Base-by-base conservation (phyloP, 2,329 filamentous ascomycete species). In the Fusarium clavum region DNA sequence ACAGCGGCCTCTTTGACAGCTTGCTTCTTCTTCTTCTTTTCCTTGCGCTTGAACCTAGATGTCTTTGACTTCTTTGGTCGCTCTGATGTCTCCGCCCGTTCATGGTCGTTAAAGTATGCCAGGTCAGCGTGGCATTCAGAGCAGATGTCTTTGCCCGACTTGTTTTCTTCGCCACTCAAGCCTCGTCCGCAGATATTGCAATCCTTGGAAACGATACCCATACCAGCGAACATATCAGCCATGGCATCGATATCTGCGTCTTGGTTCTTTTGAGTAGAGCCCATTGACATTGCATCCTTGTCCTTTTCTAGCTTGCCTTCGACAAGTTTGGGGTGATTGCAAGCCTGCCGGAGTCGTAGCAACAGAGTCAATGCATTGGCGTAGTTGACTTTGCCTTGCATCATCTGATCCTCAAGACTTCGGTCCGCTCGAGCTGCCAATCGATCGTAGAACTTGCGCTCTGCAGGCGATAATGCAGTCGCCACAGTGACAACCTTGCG, bases 311-410 rank as follows among this genome's bases (percentile, higher is more conserved):
- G 85, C 76, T 97, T 95, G 69, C 91, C 91, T 70, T 93, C 93
- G 14, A 97, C 91, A 47, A 99, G 85, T 71, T 94, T 91, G 0
- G 94, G 94, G 78, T 99, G 96, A 76, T 99, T 97, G 80, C 96
- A 99, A 22, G 94, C 93, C 79, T 99, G 96, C 64, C 96, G 88
- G 64, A 99, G 84, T 41, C 96, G 91, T 59, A 99, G 83, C n/a
- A 99, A 87, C 65, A 99, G 83, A 14, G 97, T 94, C 76, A 99
- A 88, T 20, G 96, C 96, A 74, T 94, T 97, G 62, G 97, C 95
- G 77, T 98, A 98, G 82, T 94, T 97, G 56, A 94, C 83, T 76
- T 93, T 89, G 9, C 89, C 90, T 53, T 88, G 89, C 90, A 97
- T 94, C 92, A 98, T 97, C 78, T 90, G 88, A 75, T 97, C 90